A percentile compares a stretch with the other conserved stretches of the same genome.
Evolutionary conservation across 768 basidiomycete genomes (phyloP).

Genomic region (Russula earlei): DNA sequence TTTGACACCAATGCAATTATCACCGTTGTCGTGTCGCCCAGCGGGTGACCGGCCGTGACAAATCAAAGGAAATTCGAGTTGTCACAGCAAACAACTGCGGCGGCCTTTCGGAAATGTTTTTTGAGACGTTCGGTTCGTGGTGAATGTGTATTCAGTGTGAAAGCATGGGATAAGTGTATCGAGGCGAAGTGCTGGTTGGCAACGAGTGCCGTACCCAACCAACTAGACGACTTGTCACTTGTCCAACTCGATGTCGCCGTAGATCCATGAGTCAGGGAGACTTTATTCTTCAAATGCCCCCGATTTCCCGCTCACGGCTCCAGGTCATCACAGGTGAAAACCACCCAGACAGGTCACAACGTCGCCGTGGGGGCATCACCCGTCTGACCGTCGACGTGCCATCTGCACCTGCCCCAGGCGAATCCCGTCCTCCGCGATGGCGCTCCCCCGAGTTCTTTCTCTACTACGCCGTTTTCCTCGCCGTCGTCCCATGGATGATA

Average conservation of each 20-base stretch:
- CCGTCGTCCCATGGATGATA: constrained; percentile 64
- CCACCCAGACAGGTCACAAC: not conserved
- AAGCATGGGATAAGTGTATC: no score
- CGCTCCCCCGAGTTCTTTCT: constrained; percentile 67
- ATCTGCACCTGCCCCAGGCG: constrained; percentile 27
- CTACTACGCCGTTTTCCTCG: constrained; percentile 52
- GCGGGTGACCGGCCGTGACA: not conserved
- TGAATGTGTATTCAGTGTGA: no score
- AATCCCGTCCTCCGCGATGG: constrained; percentile 53
- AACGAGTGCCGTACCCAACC: no score
- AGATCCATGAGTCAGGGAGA: constrained; percentile 22
- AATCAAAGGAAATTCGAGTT: no score
- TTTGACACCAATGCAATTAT: not conserved
- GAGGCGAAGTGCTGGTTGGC: no score
- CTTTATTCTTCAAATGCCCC: constrained; percentile 25
- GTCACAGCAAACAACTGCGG: no score
- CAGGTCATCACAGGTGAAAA: constrained; percentile 8
- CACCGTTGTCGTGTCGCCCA: no score
- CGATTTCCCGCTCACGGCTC: constrained; percentile 20
- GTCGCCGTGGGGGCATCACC: constrained; percentile 28
- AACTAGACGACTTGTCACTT: no score
- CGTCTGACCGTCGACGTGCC: constrained; percentile 51
- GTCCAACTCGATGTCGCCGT: not conserved
- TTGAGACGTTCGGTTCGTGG: no score
- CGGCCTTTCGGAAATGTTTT: no score